Evolutionary conservation across 345 rosid species (phyloP).

Genomic region (Arabis alpina): DNA sequence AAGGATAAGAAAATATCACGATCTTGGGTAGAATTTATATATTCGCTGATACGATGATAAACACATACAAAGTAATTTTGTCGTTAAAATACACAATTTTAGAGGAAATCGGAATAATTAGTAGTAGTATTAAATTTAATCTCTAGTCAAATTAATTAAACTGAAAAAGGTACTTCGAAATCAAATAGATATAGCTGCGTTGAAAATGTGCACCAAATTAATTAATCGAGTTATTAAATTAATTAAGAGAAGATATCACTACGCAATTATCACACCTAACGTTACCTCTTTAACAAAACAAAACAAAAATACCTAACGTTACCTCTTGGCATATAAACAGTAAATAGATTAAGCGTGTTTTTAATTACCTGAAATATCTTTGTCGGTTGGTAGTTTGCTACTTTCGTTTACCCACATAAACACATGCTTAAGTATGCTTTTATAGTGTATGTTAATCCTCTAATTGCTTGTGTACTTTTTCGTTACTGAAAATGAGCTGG

Average conservation of each 20-base stretch:
- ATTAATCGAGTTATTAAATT: neutral
- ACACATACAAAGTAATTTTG: neutral
- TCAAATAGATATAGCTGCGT: neutral
- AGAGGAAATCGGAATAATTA: neutral
- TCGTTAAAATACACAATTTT: neutral
- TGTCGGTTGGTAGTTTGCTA: constrained; percentile 5
- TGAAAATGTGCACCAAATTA: neutral
- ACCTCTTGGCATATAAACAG: neutral
- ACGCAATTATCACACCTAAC: neutral
- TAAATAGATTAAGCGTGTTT: neutral
- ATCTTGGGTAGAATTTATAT: too few species aligned
- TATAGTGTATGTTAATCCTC: neutral
- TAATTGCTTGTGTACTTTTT: neutral
- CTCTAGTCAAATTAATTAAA: neutral
- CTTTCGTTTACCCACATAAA: neutral
- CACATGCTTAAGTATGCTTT: neutral
- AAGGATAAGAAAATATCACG: too few species aligned
- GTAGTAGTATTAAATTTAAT: neutral
- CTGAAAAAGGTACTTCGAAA: neutral
- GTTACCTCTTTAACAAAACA: too few species aligned
- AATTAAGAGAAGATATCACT: neutral
- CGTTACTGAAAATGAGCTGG: neutral
- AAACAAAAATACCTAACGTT: neutral
- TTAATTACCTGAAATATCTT: neutral
- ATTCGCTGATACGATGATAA: too few species aligned